phyloP scores from a whole-genome alignment of 129 eudicot species.

The Helianthus annuus region DNA sequence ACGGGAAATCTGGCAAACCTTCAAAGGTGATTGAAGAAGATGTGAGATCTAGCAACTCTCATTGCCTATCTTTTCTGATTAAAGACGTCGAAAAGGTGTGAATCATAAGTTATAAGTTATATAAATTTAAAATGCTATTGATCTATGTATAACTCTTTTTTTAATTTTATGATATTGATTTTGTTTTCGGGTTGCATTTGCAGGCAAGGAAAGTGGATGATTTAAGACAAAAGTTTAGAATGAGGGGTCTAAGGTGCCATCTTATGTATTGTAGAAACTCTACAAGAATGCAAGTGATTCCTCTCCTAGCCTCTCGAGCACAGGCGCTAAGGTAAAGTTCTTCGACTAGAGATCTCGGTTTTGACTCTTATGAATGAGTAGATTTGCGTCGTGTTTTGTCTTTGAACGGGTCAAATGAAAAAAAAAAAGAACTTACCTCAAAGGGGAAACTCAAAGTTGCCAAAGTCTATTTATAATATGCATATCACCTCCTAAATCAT shows the following conservation, averaged over 20 bases:
- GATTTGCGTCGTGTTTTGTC: background rate
- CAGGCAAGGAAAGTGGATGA: slow-evolving; percentile 91
- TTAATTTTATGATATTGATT: background rate
- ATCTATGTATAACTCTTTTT: background rate
- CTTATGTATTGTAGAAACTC: slow-evolving; percentile 89
- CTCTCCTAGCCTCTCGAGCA: slow-evolving; percentile 92
- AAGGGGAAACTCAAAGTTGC: background rate
- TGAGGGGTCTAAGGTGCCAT: slow-evolving; percentile 93
- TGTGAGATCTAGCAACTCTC: slow-evolving; percentile 64
- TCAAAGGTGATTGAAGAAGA: slow-evolving; percentile 60
- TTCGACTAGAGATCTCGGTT: background rate
- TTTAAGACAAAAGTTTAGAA: slow-evolving; percentile 83
- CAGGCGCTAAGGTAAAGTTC: slow-evolving; percentile 81
- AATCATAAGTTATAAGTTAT: background rate
- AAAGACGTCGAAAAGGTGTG: slow-evolving; percentile 67
- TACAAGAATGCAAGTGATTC: slow-evolving; percentile 83
- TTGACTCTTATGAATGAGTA: background rate
- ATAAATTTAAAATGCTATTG: background rate
- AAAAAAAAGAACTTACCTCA: background rate
- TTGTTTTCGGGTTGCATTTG: slow-evolving; percentile 12
- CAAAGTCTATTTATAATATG: background rate
- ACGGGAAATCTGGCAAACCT: slow-evolving; percentile 25
- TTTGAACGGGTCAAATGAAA: background rate
- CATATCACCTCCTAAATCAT: background rate
- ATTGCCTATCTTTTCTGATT: slow-evolving; percentile 75